These are phyloP conservation scores for Porcisia deanei DNA, from an alignment of 208 protist genomes.

Conservation along the genomic window DNA sequence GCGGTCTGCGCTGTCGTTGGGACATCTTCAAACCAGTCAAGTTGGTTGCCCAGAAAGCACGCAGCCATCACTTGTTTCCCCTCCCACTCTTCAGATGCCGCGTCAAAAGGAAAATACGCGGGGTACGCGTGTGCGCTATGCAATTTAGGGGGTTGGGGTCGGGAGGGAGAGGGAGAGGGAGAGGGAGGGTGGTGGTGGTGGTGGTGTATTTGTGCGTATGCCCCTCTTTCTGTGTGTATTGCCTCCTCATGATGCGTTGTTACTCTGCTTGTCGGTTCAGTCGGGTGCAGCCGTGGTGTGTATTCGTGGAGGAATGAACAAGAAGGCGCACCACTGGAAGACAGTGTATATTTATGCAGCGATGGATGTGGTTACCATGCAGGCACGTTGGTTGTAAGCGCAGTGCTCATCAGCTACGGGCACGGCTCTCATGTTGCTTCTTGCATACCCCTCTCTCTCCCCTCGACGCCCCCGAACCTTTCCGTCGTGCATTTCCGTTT, in stretches of 20 bases:
- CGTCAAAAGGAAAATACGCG: not conserved
- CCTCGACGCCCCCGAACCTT: not conserved
- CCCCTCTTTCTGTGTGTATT: not conserved
- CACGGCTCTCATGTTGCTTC: not conserved
- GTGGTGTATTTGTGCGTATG: not conserved
- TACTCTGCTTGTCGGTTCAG: not conserved
- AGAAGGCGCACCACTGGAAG: not conserved
- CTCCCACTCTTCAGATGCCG: not conserved
- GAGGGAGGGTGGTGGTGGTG: not conserved
- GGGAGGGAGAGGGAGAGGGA: not conserved
- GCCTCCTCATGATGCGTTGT: not conserved
- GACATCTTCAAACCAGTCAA: not conserved
- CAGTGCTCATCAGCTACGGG: not conserved
- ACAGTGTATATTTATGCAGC: not conserved
- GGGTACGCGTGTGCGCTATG: not conserved
- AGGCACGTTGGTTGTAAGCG: not conserved
- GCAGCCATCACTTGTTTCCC: not conserved
- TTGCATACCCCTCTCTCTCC: not conserved
- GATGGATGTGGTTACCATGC: not conserved
- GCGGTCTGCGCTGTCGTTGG: slow-evolving; percentile 1
- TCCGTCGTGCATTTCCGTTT: not conserved
- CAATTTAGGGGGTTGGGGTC: not conserved
- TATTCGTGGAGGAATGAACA: not conserved
- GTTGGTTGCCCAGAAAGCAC: not conserved
- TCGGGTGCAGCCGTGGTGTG: not conserved